A percentile compares a stretch with the other conserved stretches of the same genome.
phyloP scores from a whole-genome alignment of 306 rosid genomes.

The Psophocarpus tetragonolobus region DNA sequence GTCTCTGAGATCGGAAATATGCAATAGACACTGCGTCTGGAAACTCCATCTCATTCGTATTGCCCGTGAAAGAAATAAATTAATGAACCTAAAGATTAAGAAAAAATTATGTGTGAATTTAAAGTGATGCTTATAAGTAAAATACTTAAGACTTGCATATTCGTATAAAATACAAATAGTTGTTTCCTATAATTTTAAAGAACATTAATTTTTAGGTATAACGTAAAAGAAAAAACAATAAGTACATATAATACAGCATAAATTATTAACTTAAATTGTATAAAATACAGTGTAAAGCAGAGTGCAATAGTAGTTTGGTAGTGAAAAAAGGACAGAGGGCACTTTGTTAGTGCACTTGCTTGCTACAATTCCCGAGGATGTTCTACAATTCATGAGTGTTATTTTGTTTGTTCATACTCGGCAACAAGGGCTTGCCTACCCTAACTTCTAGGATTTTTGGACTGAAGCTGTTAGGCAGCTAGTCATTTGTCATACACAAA shows the following conservation, averaged over 20 bases:
- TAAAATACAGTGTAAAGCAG: background rate
- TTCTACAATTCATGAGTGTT: conserved; percentile 49
- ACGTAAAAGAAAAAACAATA: background rate
- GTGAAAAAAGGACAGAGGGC: conserved; percentile 30
- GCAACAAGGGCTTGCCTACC: conserved; percentile 40
- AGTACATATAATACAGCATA: background rate
- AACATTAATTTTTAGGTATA: background rate
- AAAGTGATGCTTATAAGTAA: background rate
- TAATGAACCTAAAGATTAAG: background rate
- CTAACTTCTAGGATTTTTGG: conserved; percentile 54
- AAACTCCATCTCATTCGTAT: background rate
- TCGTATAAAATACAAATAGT: background rate
- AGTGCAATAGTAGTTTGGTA: background rate
- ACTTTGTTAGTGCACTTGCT: conserved; percentile 44
- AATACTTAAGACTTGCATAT: background rate
- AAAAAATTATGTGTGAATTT: background rate
- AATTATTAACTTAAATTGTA: too few species aligned
- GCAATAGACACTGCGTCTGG: background rate
- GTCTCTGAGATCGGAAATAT: background rate
- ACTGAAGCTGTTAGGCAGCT: conserved; percentile 36
- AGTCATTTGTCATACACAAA: background rate
- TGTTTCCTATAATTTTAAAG: background rate
- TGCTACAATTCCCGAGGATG: conserved; percentile 61
- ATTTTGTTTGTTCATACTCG: conserved; percentile 56
- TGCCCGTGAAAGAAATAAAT: background rate